A percentile compares a stretch with the other conserved stretches of the same genome.
Evolutionary conservation across 208 protist genomes (phyloP).

Genomic region (Leishmania gerbilli): DNA sequence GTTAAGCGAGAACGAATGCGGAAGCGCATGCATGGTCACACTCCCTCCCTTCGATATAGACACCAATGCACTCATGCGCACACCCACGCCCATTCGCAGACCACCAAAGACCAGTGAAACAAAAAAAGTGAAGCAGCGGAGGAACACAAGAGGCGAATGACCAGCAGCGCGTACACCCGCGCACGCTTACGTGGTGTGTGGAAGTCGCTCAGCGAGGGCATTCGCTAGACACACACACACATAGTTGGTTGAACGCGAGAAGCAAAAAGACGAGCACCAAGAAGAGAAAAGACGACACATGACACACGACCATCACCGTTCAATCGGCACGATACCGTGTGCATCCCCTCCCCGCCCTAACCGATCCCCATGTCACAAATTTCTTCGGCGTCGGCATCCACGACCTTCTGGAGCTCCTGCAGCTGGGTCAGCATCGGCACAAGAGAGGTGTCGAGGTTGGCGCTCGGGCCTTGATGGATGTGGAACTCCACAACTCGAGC

Average conservation of each 20-base stretch:
- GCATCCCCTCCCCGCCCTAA: background rate
- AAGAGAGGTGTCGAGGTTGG: background rate
- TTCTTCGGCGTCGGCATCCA: constrained; percentile 1
- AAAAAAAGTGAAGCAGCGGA: background rate
- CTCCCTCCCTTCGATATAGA: background rate
- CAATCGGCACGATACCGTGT: background rate
- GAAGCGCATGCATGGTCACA: background rate
- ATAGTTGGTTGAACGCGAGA: background rate
- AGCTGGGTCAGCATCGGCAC: constrained; percentile 2
- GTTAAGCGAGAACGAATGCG: background rate
- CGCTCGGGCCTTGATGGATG: background rate
- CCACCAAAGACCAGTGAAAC: background rate
- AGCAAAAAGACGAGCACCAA: background rate
- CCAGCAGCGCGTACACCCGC: background rate
- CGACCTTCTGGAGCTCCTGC: constrained; percentile 3
- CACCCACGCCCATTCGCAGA: background rate
- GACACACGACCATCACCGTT: background rate
- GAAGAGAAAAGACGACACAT: background rate
- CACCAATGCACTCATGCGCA: background rate
- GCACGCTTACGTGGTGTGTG: background rate
- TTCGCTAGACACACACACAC: background rate
- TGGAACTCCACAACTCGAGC: constrained; percentile 8
- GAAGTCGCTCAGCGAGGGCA: background rate
- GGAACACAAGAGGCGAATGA: background rate
- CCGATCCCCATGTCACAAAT: background rate